These are phyloP conservation scores for Gleditsia sinensis DNA, from an alignment of 306 rosid genomes.

Conservation along the genomic window DNA sequence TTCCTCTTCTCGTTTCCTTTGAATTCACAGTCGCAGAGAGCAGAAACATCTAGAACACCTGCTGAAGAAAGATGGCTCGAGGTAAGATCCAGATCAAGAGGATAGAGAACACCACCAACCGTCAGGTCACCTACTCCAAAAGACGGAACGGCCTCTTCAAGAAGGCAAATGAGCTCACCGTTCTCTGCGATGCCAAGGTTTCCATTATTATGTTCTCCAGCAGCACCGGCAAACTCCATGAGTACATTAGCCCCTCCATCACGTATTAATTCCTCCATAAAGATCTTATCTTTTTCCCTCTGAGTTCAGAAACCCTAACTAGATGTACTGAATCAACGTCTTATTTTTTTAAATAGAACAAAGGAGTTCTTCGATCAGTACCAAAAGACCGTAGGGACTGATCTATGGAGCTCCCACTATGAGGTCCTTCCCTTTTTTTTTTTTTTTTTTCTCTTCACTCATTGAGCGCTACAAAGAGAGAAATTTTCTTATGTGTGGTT, in stretches of 20 bases:
- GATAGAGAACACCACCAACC: conserved; percentile 75
- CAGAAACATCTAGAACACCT: conserved; percentile 3
- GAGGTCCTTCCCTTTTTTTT: conserved; percentile 44
- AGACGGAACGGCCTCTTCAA: conserved; percentile 84
- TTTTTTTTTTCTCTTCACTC: background rate
- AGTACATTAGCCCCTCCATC: conserved; percentile 65
- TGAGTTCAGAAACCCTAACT: conserved; percentile 20
- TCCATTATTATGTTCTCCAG: conserved; percentile 73
- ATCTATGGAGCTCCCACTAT: conserved; percentile 80
- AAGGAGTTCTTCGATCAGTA: conserved; percentile 78
- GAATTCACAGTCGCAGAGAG: too few relatives aligned
- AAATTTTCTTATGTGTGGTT: background rate
- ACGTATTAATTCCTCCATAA: conserved; percentile 41
- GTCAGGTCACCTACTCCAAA: conserved; percentile 89
- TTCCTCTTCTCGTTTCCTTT: background rate
- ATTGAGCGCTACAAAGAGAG: too few relatives aligned
- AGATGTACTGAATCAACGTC: background rate
- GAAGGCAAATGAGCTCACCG: conserved; percentile 86
- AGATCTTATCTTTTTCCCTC: background rate
- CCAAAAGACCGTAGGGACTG: conserved; percentile 56
- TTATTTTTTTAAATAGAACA: conserved; percentile 38
- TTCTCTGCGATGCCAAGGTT: conserved; percentile 88
- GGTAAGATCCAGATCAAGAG: conserved; percentile 98
- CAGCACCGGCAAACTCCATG: conserved; percentile 69
- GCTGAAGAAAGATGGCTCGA: conserved; percentile 56